phyloP scores from a whole-genome alignment of 2,329 filamentous ascomycete genomes.

The Hymenoscyphus occultus region DNA sequence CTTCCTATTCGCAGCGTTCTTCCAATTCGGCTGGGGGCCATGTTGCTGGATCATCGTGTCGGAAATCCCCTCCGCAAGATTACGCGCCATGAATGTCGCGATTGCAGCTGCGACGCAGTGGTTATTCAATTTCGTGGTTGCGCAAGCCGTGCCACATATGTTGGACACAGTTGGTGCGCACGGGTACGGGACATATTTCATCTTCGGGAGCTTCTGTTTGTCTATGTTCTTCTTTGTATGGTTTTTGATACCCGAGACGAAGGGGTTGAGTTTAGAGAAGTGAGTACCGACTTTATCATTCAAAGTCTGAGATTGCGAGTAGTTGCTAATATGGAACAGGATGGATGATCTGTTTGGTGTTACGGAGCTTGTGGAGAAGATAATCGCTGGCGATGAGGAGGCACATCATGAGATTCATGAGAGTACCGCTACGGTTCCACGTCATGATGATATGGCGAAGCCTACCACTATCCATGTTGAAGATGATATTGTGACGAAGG shows the following conservation, averaged over 20 bases:
- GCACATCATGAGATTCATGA: slow-evolving; percentile 20
- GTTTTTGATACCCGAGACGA: slow-evolving; percentile 59
- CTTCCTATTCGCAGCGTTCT: slow-evolving; percentile 68
- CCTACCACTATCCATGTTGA: slow-evolving; percentile 6
- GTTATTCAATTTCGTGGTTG: slow-evolving; percentile 73
- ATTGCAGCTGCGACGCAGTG: slow-evolving; percentile 68
- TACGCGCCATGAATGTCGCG: slow-evolving; percentile 65
- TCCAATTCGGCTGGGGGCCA: slow-evolving; percentile 69
- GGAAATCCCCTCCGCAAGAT: slow-evolving; percentile 66
- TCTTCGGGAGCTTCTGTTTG: slow-evolving; percentile 65
- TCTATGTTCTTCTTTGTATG: slow-evolving; percentile 47
- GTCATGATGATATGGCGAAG: neutral
- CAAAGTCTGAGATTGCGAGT: neutral
- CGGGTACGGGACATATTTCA: slow-evolving; percentile 61
- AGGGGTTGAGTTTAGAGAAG: slow-evolving; percentile 60
- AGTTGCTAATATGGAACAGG: slow-evolving; percentile 1
- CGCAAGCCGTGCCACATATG: slow-evolving; percentile 66
- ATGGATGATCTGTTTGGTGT: slow-evolving; percentile 67
- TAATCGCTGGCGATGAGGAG: slow-evolving; percentile 23
- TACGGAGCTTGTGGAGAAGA: slow-evolving; percentile 44
- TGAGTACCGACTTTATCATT: slow-evolving; percentile 15
- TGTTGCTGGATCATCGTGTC: slow-evolving; percentile 68
- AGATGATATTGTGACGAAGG: slow-evolving; percentile 8
- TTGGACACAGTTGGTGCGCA: slow-evolving; percentile 49
- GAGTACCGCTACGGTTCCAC: slow-evolving; percentile 14